phyloP scores from a whole-genome alignment of 331 rosid genomes.

The Ulmus americana region DNA sequence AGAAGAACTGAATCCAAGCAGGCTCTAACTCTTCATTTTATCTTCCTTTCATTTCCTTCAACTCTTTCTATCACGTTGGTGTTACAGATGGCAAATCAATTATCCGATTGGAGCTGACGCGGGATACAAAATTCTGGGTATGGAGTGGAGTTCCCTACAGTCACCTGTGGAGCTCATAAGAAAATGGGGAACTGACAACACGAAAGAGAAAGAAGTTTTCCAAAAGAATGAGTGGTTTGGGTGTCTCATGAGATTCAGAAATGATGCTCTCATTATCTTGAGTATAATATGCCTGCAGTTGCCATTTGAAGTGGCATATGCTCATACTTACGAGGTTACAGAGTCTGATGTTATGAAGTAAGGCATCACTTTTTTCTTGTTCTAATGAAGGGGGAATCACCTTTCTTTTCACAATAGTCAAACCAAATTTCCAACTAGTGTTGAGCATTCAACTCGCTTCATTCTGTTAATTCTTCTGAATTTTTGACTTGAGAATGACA shows the following conservation, averaged over 20 bases:
- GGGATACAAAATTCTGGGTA: slow-evolving; percentile 44
- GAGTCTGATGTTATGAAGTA: slow-evolving; percentile 63
- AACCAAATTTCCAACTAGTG: background rate
- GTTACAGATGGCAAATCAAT: slow-evolving; percentile 73
- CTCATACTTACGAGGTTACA: slow-evolving; percentile 76
- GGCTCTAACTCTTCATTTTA: background rate
- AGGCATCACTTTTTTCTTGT: slow-evolving; percentile 30
- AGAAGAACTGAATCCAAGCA: too few species aligned
- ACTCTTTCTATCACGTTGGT: slow-evolving; percentile 10
- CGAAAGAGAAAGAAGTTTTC: slow-evolving; percentile 56
- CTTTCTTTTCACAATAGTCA: background rate
- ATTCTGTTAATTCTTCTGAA: background rate
- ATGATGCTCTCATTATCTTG: slow-evolving; percentile 68
- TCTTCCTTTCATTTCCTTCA: background rate
- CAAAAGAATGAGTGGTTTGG: slow-evolving; percentile 88
- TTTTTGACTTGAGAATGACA: slow-evolving; percentile 11
- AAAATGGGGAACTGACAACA: slow-evolving; percentile 51
- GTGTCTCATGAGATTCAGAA: slow-evolving; percentile 72
- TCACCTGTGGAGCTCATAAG: slow-evolving; percentile 46
- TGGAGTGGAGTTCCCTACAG: slow-evolving; percentile 41
- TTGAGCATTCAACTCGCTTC: background rate
- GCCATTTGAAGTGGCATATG: slow-evolving; percentile 94
- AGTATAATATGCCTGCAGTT: slow-evolving; percentile 92
- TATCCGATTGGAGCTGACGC: slow-evolving; percentile 42
- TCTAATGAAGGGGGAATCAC: background rate